Evolutionary conservation across 345 rosid species (phyloP).

Genomic region (Melastoma malabathricum): DNA sequence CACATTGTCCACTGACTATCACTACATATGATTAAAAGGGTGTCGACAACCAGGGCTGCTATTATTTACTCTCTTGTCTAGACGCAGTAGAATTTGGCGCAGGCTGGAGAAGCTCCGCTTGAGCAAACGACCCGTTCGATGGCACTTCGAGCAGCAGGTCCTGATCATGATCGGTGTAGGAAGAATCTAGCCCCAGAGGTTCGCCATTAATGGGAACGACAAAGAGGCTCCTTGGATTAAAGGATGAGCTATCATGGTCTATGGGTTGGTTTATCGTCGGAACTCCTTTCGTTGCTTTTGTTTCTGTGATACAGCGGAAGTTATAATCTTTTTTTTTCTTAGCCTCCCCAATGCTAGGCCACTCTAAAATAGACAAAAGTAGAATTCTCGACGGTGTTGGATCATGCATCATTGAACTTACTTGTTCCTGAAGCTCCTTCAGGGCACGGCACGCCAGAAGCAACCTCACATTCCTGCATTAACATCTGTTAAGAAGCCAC

Average conservation of each 20-base stretch:
- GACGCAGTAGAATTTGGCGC: conserved; percentile 18
- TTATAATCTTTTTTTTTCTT: neutral
- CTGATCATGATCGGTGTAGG: conserved; percentile 34
- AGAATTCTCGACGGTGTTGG: neutral
- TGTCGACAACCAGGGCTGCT: conserved; percentile 37
- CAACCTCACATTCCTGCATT: conserved; percentile 36
- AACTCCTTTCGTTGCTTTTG: conserved; percentile 36
- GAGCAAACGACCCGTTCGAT: conserved; percentile 54
- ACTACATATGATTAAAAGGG: conserved; percentile 20
- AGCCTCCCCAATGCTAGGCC: neutral
- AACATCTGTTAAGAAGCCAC: conserved; percentile 2
- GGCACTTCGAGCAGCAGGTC: conserved; percentile 87
- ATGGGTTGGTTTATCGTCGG: conserved; percentile 37
- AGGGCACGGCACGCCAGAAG: conserved; percentile 18
- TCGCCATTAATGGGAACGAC: conserved; percentile 56
- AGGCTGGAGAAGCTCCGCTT: conserved; percentile 28
- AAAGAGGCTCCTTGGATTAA: conserved; percentile 60
- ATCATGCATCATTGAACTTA: too few relatives aligned
- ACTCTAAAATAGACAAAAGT: neutral
- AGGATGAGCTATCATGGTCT: conserved; percentile 47
- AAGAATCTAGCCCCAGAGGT: conserved; percentile 45
- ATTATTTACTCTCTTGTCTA: conserved; percentile 38
- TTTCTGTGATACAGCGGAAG: conserved; percentile 25
- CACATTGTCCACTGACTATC: neutral
- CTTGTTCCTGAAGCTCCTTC: conserved; percentile 12